These are phyloP conservation scores for Botrytis cinerea DNA, from an alignment of 2,329 filamentous ascomycete genomes.

Conservation along the genomic window DNA sequence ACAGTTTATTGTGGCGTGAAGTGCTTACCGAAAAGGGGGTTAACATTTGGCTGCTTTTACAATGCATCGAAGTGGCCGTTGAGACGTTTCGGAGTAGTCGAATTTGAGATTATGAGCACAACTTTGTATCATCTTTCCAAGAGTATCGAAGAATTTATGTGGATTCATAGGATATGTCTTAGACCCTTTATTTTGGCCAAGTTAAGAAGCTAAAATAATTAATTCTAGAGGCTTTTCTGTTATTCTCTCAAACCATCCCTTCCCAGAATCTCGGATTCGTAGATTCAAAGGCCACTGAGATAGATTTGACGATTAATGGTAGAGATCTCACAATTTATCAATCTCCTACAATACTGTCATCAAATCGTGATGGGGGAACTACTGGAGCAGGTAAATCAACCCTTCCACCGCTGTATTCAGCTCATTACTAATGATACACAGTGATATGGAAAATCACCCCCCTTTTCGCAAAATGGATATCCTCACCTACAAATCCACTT, in stretches of 20 bases:
- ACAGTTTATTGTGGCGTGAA: conserved; percentile 8
- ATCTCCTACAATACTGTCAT: conserved; percentile 79
- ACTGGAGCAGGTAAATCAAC: conserved; percentile 63
- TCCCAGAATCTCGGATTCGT: conserved; percentile 84
- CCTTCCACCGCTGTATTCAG: conserved; percentile 20
- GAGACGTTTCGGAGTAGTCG: background rate
- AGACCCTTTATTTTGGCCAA: background rate
- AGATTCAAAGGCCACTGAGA: conserved; percentile 63
- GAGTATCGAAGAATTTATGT: background rate
- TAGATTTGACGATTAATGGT: conserved; percentile 69
- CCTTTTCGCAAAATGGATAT: conserved; percentile 78
- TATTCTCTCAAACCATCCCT: conserved; percentile 76
- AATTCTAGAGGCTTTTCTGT: conserved; percentile 76
- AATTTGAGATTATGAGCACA: background rate
- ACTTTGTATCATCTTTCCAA: background rate
- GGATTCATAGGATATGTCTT: background rate
- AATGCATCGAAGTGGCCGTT: background rate
- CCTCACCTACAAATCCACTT: conserved; percentile 62
- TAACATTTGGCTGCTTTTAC: background rate
- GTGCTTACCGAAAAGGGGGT: conserved; percentile 3
- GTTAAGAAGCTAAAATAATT: conserved; percentile 4
- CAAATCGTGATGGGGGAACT: conserved; percentile 70
- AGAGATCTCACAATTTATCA: conserved; percentile 77
- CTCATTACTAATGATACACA: conserved; percentile 39
- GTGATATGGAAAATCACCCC: conserved; percentile 93